Evolutionary conservation across 2,329 filamentous ascomycete genomes (phyloP), one percentile per base, ranked within the genome.

Genomic region (Teratosphaeriaceae sp.): DNA sequence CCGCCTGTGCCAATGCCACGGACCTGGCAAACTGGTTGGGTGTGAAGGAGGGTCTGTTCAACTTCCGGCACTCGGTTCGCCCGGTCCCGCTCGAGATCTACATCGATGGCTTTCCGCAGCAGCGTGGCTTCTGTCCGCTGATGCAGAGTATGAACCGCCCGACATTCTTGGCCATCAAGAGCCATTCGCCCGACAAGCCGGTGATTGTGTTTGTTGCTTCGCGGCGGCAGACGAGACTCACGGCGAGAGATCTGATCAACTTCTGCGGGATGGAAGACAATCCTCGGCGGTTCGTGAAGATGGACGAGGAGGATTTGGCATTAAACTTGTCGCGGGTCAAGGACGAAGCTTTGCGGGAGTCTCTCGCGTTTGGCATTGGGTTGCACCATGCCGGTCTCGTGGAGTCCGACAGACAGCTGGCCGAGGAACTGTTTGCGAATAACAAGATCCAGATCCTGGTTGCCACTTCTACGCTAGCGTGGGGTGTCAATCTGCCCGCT

Each of bases 61-160:
- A 98, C 66, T 98, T 98, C 67, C 79, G 88, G 21, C 92, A 98
- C 61, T 97, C 89, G 0, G 94, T 98, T 26, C 87, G 92, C 19
- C 92, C 94, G 2, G 94, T 98, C 8, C 92, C 94, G 0, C 67
- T 98, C 29, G 90, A 98, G 63, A 86, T 96, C 33, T 98, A 87
- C 65, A 98, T 98, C 53, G 92, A 98, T 62, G 94, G 92, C 0
- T 98, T 98, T 61, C 89, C 92, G 0, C 88, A 97, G 59, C 84
- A 92, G 53, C 79, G 90, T 46, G 92, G 92, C 0, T 98, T 98
- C 70, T 97, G 90, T 57, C 88, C 92, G 0, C 68, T 98, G 52
- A 98, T 98, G 92, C 90, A 97, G 66, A 94, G 88, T 0, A 98
- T 98, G 92, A 98, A 98, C 60, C 78, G 92, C 5, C 92, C 92